Conservation (phyloP, 2,329 filamentous ascomycete genomes). For the Zymoseptoria crescenta region DNA sequence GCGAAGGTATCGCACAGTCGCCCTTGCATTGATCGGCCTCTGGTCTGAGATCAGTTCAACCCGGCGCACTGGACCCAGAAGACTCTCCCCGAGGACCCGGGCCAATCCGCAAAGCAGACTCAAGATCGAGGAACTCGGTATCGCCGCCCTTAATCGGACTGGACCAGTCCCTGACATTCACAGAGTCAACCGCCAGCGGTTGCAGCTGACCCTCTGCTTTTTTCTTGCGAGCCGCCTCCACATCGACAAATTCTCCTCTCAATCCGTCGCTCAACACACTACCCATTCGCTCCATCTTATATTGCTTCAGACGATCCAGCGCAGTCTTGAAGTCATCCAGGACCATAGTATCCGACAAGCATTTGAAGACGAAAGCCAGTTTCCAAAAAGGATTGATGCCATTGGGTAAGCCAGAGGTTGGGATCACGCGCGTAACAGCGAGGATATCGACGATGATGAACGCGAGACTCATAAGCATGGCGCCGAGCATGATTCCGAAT, state of each 20-base stretch:
- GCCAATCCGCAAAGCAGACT: neutral
- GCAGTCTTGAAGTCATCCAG: conserved; percentile 62
- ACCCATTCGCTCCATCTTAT: conserved; percentile 33
- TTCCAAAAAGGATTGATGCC: conserved; percentile 63
- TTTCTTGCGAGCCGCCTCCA: conserved; percentile 18
- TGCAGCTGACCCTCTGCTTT: conserved; percentile 6
- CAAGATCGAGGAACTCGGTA: neutral
- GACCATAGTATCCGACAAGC: conserved; percentile 57
- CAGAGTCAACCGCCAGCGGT: neutral
- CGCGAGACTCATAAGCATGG: conserved; percentile 53
- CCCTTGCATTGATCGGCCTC: neutral
- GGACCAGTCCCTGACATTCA: neutral
- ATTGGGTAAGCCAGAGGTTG: conserved; percentile 30
- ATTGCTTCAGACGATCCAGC: conserved; percentile 39
- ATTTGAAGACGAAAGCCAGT: conserved; percentile 58
- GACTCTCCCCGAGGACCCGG: neutral
- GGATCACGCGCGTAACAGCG: conserved; percentile 43
- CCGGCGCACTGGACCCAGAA: neutral
- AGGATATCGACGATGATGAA: conserved; percentile 57
- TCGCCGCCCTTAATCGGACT: neutral
- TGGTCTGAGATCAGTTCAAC: neutral
- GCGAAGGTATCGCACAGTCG: neutral
- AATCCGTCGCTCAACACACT: conserved; percentile 22
- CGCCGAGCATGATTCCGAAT: conserved; percentile 53
- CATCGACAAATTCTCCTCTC: conserved; percentile 21